A percentile compares a stretch with the other conserved stretches of the same genome.
phyloP scores from a whole-genome alignment of 148 eudicot genomes.

The Euryodendron excelsum region DNA sequence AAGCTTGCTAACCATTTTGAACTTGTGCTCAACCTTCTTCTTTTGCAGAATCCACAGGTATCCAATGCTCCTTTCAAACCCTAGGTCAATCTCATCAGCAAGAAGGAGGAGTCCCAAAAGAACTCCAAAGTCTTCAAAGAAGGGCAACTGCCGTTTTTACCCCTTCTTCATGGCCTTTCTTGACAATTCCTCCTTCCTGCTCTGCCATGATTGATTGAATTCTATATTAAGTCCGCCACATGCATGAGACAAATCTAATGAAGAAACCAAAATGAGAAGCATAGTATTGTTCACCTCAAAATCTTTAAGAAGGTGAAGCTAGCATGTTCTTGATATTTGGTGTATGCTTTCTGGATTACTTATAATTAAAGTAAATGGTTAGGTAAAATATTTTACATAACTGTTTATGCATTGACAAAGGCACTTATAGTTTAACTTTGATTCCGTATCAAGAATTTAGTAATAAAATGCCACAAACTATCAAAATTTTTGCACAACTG shows the following conservation, averaged over 20 bases:
- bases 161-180: conserved; percentile 10
- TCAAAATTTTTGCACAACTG: too few relatives aligned
- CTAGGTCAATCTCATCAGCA: not conserved
- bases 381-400: too few relatives aligned
- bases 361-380: too few relatives aligned
- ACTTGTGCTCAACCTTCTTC: conserved; percentile 13
- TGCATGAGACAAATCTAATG: not conserved
- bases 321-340: too few relatives aligned
- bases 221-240: not conserved
- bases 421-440: too few relatives aligned
- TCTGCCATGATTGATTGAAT: not conserved
- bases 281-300: too few relatives aligned
- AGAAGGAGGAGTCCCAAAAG: conserved; percentile 8
- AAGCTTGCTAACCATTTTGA: conserved; percentile 2
- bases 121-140: conserved; percentile 2
- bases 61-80: not conserved
- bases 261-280: not conserved
- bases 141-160: not conserved
- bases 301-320: too few relatives aligned
- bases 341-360: too few relatives aligned
- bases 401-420: too few relatives aligned
- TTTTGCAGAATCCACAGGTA: conserved; percentile 8
- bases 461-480: too few relatives aligned
- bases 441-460: too few relatives aligned
- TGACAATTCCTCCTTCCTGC: conserved; percentile 5